These are phyloP conservation scores for Lithocarpus polystachyus DNA, from an alignment of 306 rosid species.

Conservation along the genomic window DNA sequence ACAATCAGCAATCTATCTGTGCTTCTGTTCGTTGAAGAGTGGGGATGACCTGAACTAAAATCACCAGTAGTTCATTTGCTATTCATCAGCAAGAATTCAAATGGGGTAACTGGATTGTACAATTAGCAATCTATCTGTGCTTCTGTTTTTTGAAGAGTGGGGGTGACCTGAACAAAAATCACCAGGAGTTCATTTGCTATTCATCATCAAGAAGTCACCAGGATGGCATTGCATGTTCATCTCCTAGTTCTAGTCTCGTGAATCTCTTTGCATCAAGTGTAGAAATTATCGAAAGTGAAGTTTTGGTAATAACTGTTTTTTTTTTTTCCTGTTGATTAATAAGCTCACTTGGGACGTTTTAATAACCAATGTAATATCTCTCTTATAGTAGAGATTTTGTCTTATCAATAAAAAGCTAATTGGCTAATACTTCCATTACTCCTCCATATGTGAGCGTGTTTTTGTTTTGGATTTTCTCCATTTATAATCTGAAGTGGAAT, in stretches of 20 bases:
- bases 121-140: conserved; percentile 73
- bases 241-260: background rate
- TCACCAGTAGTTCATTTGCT: background rate
- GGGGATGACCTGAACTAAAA: conserved; percentile 4
- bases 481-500: background rate
- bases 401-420: conserved; percentile 33
- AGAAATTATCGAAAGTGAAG: conserved; percentile 17
- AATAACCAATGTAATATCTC: conserved; percentile 18
- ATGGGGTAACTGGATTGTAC: conserved; percentile 62
- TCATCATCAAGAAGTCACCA: background rate
- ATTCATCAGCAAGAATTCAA: conserved; percentile 5
- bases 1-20: conserved; percentile 72
- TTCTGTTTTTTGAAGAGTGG: conserved; percentile 60
- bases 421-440: background rate
- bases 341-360: conserved; percentile 15
- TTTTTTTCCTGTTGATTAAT: conserved; percentile 21
- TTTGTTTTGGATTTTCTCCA: background rate
- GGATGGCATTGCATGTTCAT: background rate
- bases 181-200: background rate
- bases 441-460: background rate
- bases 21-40: conserved; percentile 74
- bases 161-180: conserved; percentile 3
- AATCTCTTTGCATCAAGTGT: conserved; percentile 25
- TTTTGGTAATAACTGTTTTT: conserved; percentile 30
- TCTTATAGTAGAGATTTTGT: conserved; percentile 24